A percentile compares a stretch with the other conserved stretches of the same genome.
Evolutionary conservation across 2,329 filamentous ascomycete genomes (phyloP).

Genomic region (Alternaria atra): DNA sequence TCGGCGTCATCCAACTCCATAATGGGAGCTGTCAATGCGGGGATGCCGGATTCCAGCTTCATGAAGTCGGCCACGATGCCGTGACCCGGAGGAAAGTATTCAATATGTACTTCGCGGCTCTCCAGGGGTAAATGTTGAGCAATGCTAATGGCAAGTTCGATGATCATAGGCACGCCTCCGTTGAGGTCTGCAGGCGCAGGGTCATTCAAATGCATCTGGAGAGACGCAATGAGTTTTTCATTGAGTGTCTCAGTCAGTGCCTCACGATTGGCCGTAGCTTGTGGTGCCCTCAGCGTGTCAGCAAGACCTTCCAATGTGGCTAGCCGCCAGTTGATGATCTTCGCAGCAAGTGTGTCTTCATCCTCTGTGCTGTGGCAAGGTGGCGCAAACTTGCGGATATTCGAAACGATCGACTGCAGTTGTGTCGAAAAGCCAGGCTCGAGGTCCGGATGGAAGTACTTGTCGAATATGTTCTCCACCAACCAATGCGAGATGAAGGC

Average conservation of each 20-base stretch:
- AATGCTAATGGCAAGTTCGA: conserved; percentile 88
- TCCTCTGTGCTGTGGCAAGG: conserved; percentile 82
- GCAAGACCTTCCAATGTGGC: conserved; percentile 91
- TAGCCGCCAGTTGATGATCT: conserved; percentile 92
- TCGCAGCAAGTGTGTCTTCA: conserved; percentile 84
- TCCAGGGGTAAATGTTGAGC: conserved; percentile 87
- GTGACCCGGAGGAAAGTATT: conserved; percentile 83
- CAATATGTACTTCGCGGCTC: conserved; percentile 86
- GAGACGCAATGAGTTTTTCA: conserved; percentile 71
- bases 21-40: conserved; percentile 56
- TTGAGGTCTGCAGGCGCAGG: conserved; percentile 84
- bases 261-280: conserved; percentile 71
- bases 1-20: conserved; percentile 54
- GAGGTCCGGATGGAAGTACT: conserved; percentile 89
- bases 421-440: conserved; percentile 78
- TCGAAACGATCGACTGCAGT: conserved; percentile 86
- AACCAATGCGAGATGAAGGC: conserved; percentile 91
- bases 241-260: conserved; percentile 67
- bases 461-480: conserved; percentile 88
- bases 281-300: conserved; percentile 70
- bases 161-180: conserved; percentile 88
- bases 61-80: conserved; percentile 76
- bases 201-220: conserved; percentile 78
- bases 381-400: conserved; percentile 81
- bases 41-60: conserved; percentile 76